Percentiles rank a stretch among this genome's conserved stretches.
These are phyloP conservation scores for Tylopilus sp. DNA, from an alignment of 768 basidiomycete genomes.

Conservation along the genomic window DNA sequence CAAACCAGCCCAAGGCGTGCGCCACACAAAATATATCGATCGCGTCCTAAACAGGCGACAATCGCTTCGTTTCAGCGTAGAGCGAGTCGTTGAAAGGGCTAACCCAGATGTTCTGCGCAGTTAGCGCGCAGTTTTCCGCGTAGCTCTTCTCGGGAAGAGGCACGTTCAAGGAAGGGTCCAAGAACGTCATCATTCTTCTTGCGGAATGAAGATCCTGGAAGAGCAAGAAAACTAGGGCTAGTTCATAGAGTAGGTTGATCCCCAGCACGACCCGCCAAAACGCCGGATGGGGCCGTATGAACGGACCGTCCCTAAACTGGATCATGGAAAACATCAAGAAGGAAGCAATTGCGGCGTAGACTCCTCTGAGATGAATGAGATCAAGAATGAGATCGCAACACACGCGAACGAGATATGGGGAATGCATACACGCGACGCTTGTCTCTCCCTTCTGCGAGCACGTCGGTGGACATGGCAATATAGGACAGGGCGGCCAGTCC, in stretches of 20 bases:
- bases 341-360: constrained; percentile 68
- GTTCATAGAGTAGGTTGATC: constrained; percentile 78
- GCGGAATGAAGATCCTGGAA: constrained; percentile 83
- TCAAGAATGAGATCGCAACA: constrained; percentile 5
- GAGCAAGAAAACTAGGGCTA: constrained; percentile 77
- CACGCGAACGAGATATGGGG: not conserved
- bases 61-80: constrained; percentile 2
- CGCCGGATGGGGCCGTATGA: constrained; percentile 82
- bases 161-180: constrained; percentile 69
- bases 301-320: constrained; percentile 88
- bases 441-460: constrained; percentile 80
- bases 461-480: constrained; percentile 78
- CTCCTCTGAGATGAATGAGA: constrained; percentile 48
- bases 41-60: constrained; percentile 49
- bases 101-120: constrained; percentile 65
- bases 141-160: constrained; percentile 84
- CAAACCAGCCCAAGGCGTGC: constrained; percentile 86
- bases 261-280: constrained; percentile 82
- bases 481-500: constrained; percentile 72
- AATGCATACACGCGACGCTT: constrained; percentile 71
- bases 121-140: constrained; percentile 75
- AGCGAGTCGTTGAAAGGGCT: constrained; percentile 10
- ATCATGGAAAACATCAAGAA: constrained; percentile 83
- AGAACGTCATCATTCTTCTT: constrained; percentile 69
- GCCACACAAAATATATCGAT: constrained; percentile 86